These are phyloP conservation scores for Camelina hispida DNA, from an alignment of 345 rosid genomes.

Conservation along the genomic window DNA sequence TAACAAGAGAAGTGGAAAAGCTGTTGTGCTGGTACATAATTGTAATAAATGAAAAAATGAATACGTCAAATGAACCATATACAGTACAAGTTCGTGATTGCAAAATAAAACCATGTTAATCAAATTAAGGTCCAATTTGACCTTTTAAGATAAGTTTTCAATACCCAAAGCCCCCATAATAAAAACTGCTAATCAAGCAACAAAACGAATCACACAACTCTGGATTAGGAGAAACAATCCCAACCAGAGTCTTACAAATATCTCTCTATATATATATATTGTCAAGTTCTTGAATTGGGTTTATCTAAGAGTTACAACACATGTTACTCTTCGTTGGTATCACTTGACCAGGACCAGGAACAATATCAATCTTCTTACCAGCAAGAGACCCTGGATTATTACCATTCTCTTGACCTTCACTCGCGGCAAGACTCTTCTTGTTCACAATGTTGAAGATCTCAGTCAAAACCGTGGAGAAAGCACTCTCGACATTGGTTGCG, in stretches of 20 bases:
- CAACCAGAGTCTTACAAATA: slow-evolving; percentile 18
- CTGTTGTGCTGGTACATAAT: not conserved
- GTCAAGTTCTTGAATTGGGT: slow-evolving; percentile 14
- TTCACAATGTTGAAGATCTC: slow-evolving; percentile 76
- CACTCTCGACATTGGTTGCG: slow-evolving; percentile 68
- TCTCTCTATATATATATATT: slow-evolving; percentile 11
- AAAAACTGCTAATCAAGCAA: slow-evolving; percentile 20
- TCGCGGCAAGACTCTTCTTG: slow-evolving; percentile 68
- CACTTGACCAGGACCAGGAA: slow-evolving; percentile 78
- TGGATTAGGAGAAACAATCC: not conserved
- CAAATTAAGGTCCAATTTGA: not conserved
- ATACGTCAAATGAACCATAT: not conserved
- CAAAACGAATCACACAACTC: slow-evolving; percentile 12
- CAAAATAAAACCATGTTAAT: not conserved
- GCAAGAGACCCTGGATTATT: slow-evolving; percentile 59
- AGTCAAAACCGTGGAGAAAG: slow-evolving; percentile 70
- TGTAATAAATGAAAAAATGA: not conserved
- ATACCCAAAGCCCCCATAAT: slow-evolving; percentile 6
- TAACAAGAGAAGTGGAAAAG: not conserved
- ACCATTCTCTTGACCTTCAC: slow-evolving; percentile 58
- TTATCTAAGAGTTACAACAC: slow-evolving; percentile 60
- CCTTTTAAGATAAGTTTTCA: not conserved
- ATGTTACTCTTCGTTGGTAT: slow-evolving; percentile 59
- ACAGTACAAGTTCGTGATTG: not conserved
- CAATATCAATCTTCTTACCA: slow-evolving; percentile 66